Conservation (phyloP, 2,329 filamentous ascomycete species). For the Aspergillus neotritici region DNA sequence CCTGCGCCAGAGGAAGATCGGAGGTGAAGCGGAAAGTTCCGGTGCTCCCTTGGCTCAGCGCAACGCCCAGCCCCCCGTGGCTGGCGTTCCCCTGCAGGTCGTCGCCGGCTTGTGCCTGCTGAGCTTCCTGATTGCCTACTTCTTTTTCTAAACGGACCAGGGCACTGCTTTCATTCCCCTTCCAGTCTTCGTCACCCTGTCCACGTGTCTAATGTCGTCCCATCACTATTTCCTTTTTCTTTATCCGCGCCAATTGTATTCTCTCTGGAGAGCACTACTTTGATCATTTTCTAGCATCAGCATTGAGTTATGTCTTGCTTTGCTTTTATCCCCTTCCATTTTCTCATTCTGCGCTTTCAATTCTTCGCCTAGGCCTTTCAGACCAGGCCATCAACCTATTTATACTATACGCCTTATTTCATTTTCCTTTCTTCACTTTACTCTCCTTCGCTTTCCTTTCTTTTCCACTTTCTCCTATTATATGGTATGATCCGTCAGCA, state of each 20-base stretch:
- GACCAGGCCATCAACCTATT: neutral
- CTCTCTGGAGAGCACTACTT: constrained; percentile 21
- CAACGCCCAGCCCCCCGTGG: constrained; percentile 53
- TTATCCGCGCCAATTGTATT: constrained; percentile 16
- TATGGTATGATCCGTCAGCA: neutral
- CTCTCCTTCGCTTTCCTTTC: constrained; percentile 8
- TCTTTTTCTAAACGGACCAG: constrained; percentile 68
- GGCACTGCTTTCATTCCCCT: constrained; percentile 22
- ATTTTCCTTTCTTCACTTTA: neutral
- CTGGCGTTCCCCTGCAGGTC: constrained; percentile 78
- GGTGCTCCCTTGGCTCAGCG: constrained; percentile 48
- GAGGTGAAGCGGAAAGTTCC: constrained; percentile 49
- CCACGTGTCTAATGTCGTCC: constrained; percentile 19
- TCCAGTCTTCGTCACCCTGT: constrained; percentile 15
- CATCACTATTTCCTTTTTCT: constrained; percentile 18
- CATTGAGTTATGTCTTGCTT: constrained; percentile 9
- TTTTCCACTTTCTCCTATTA: neutral
- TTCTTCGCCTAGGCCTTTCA: constrained; percentile 5
- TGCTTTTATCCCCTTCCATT: neutral
- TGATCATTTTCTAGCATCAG: constrained; percentile 24
- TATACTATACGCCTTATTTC: neutral
- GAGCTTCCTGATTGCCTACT: constrained; percentile 89
- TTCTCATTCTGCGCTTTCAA: constrained; percentile 4
- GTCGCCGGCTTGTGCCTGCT: constrained; percentile 78
- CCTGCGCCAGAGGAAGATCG: constrained; percentile 71